Conservation (phyloP, 352 stramenopile species). For the Pythium vanterpoolii region DNA sequence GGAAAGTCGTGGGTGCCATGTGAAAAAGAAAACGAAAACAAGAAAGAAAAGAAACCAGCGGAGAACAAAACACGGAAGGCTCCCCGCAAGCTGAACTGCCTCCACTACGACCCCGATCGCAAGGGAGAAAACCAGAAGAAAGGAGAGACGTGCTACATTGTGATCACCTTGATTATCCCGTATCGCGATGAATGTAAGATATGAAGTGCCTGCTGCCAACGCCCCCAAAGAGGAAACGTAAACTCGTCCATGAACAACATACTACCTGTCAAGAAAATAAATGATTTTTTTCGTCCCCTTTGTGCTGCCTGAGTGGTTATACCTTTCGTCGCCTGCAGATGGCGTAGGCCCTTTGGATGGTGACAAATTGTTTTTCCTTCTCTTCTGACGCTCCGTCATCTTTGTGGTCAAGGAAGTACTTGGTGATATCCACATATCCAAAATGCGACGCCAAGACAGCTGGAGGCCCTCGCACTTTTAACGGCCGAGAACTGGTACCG, state of each 20-base stretch:
- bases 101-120: no score
- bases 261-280: no score
- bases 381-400: not conserved
- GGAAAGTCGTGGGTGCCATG: not conserved
- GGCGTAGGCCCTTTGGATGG: not conserved
- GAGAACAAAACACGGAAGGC: not conserved
- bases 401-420: conserved; percentile 21
- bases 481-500: not conserved
- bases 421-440: conserved; percentile 27
- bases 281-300: not conserved
- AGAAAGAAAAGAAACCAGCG: not conserved
- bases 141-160: no score
- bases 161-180: no score
- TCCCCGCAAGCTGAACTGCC: no score
- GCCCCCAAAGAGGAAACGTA: no score
- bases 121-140: no score
- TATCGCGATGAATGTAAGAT: no score
- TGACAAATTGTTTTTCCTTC: conserved; percentile 12
- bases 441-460: conserved; percentile 19
- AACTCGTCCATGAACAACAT: no score
- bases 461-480: conserved; percentile 16
- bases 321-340: not conserved
- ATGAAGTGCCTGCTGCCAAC: no score
- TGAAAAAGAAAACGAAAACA: not conserved
- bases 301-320: no score